Percentiles rank a stretch among this genome's conserved stretches.
phyloP scores from a whole-genome alignment of 1,284 basidiomycete genomes.

The Peniophora sp. region DNA sequence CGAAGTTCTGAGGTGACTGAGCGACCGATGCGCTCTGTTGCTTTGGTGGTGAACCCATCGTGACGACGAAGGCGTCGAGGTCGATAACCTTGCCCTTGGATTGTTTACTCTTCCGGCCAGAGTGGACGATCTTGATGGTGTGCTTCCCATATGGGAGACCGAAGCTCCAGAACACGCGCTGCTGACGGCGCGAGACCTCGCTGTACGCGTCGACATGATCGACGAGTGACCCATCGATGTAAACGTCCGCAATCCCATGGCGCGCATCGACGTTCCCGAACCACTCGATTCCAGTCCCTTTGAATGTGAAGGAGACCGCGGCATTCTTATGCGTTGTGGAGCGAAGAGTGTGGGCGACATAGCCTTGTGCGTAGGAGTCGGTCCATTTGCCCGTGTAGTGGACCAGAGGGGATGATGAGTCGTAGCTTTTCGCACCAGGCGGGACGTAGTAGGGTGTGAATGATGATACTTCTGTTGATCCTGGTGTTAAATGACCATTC shows the following conservation, averaged over 20 bases:
- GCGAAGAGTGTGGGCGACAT: constrained; percentile 42
- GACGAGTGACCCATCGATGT: constrained; percentile 45
- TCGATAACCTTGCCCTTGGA: constrained; percentile 33
- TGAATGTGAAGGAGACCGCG: constrained; percentile 50
- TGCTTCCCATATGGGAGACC: constrained; percentile 46
- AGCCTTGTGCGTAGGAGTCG: constrained; percentile 40
- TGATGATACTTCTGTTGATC: constrained; percentile 31
- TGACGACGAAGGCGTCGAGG: constrained; percentile 64
- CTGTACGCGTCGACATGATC: constrained; percentile 41
- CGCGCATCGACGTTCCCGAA: constrained; percentile 52
- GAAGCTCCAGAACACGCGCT: constrained; percentile 58
- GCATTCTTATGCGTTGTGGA: constrained; percentile 42
- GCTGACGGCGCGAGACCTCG: constrained; percentile 35
- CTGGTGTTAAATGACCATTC: constrained; percentile 56
- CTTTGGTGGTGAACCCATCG: constrained; percentile 20
- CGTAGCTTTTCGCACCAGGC: constrained; percentile 61
- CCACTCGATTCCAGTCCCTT: constrained; percentile 68
- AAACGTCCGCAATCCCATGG: constrained; percentile 51
- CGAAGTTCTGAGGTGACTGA: neutral
- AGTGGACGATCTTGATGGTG: constrained; percentile 55
- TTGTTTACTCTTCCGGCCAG: constrained; percentile 31
- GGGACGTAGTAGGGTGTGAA: constrained; percentile 68
- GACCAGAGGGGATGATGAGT: constrained; percentile 56
- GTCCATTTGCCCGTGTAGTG: constrained; percentile 55
- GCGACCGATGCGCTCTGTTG: neutral